A percentile compares a stretch with the other conserved stretches of the same genome.
phyloP scores from a whole-genome alignment of 139 green algal species.

The Chlorella sp. region DNA sequence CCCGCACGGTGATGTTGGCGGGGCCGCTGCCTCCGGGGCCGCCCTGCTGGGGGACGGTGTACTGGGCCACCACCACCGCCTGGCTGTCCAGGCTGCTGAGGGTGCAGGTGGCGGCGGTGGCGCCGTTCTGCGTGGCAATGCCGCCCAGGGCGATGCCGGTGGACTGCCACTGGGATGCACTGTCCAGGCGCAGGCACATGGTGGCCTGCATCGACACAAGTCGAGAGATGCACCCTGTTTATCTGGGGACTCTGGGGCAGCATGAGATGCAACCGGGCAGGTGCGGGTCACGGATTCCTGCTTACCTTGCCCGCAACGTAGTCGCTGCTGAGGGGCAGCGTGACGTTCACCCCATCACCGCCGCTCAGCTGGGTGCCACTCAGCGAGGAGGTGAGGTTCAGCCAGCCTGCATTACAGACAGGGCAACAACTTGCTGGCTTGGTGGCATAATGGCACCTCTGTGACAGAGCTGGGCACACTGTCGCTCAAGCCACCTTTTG shows the following conservation, averaged over 20 bases:
- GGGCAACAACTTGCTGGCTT: not conserved
- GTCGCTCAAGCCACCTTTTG: not conserved
- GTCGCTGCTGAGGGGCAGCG: not conserved
- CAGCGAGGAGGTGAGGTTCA: not conserved
- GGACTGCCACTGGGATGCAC: not conserved
- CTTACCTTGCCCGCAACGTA: not conserved
- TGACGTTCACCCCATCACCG: not conserved
- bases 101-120: not conserved
- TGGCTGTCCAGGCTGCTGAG: conserved; percentile 1
- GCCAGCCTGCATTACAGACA: not conserved
- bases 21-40: not conserved
- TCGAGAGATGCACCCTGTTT: no score
- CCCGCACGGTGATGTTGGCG: not conserved
- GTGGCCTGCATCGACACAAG: not conserved
- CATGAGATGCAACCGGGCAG: no score
- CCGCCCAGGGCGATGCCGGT: not conserved
- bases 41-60: not conserved
- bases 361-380: not conserved
- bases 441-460: not conserved
- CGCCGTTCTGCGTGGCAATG: not conserved
- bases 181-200: conserved; percentile 8
- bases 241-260: no score
- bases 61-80: not conserved
- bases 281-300: no score
- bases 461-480: not conserved